These are phyloP conservation scores for Cryptosporidium baileyi DNA, from an alignment of 169 alveolate species.

Conservation along the genomic window DNA sequence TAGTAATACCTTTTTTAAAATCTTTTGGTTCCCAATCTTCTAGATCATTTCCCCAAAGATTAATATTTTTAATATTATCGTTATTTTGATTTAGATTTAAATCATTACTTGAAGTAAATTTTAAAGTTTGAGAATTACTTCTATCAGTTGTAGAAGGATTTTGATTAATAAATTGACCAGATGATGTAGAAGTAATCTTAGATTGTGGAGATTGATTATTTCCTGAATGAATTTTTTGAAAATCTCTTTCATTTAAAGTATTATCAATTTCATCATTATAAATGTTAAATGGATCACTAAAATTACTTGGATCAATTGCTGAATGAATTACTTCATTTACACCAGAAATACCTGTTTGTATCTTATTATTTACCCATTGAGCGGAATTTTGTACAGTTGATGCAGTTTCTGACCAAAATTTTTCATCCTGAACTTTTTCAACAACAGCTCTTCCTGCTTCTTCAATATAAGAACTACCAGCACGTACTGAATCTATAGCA, in stretches of 20 bases:
- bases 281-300: slow-evolving; percentile 3
- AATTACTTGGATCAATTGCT: slow-evolving; percentile 33
- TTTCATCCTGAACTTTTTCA: slow-evolving; percentile 63
- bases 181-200: neutral
- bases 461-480: slow-evolving; percentile 51
- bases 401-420: slow-evolving; percentile 61
- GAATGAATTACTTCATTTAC: slow-evolving; percentile 38
- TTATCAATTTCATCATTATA: neutral
- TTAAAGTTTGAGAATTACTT: neutral
- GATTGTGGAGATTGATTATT: neutral
- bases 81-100: neutral
- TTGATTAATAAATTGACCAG: neutral
- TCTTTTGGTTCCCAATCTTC: slow-evolving; percentile 66
- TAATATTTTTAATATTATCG: slow-evolving; percentile 6
- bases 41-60: slow-evolving; percentile 51
- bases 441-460: slow-evolving; percentile 65
- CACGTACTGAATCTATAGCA: slow-evolving; percentile 56
- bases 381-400: slow-evolving; percentile 59
- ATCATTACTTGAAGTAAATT: neutral
- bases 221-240: neutral
- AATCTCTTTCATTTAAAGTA: neutral
- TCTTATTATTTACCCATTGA: slow-evolving; percentile 53
- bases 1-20: slow-evolving; percentile 55
- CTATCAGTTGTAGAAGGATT: neutral
- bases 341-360: slow-evolving; percentile 57